Conservation (phyloP, 129 eudicot species). For the Tanacetum coccineum region DNA sequence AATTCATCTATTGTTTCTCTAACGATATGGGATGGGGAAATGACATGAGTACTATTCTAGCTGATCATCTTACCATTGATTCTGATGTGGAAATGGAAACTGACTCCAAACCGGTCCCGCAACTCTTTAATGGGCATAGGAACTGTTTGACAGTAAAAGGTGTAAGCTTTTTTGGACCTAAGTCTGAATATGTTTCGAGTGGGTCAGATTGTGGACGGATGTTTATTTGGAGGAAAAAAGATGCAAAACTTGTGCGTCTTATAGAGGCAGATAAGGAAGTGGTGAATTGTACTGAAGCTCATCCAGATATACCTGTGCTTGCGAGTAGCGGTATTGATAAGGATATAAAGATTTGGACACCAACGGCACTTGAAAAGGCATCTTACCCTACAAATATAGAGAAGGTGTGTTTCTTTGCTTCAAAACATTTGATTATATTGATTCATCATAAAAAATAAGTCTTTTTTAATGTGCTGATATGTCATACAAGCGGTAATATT, state of each 20-base stretch:
- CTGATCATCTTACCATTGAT: conserved; percentile 20
- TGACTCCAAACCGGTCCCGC: conserved; percentile 40
- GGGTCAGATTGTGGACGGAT: conserved; percentile 87
- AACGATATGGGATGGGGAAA: conserved; percentile 67
- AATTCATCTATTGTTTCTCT: conserved; percentile 59
- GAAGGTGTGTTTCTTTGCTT: conserved; percentile 32
- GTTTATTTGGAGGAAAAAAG: conserved; percentile 73
- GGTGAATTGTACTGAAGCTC: conserved; percentile 69
- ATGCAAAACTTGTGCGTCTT: conserved; percentile 58
- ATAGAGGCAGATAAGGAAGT: conserved; percentile 68
- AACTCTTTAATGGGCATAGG: conserved; percentile 60
- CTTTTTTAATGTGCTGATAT: background rate
- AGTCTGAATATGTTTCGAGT: conserved; percentile 67
- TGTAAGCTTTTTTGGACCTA: conserved; percentile 73
- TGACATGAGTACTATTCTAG: conserved; percentile 31
- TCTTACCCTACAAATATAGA: conserved; percentile 49
- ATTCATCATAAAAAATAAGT: background rate
- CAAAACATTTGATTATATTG: background rate
- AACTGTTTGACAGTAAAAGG: conserved; percentile 68
- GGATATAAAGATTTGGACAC: conserved; percentile 68
- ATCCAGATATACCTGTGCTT: conserved; percentile 58
- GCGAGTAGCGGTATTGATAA: conserved; percentile 75
- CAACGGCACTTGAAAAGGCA: conserved; percentile 59
- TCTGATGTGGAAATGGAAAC: conserved; percentile 34
- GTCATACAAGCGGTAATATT: background rate